Base-by-base conservation (phyloP, 1,284 basidiomycete genomes). In the Omphalotus olearius region DNA sequence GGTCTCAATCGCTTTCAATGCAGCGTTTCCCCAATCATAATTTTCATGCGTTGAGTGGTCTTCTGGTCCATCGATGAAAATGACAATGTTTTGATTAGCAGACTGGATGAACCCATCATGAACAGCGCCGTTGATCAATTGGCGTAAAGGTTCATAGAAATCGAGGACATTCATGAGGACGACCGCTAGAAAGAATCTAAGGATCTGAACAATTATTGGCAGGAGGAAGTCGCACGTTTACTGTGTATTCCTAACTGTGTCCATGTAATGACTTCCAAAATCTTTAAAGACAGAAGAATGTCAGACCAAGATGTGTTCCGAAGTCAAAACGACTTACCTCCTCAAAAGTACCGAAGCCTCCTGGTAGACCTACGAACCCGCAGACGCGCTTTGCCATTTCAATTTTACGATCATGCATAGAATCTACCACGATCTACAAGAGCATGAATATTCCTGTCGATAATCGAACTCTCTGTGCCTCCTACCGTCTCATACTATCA, bases 341-440 rank as follows among this genome's bases (percentile, higher is more conserved):
- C 66, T 97, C 94, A 59, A 91, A 92, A 0, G 93, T 96, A 14
- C 93, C 93, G 62, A 83, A 95, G 0, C 94, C 94, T 33, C 94
- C 94, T 4, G 94, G 93, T 10, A 97, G 74, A 14, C 85, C 89
- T 45, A 97, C 73, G 62, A 98, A 98, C 0, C 84, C 93, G 26
- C 80, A 76, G 0, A 80, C 80, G 17, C 88, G 74, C 56, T 77
- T 78, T 0, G 93, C 91, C 93, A 97, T 96, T 62, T 86, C 82
- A 11, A 87, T 75, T 66, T 97, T 97, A 18, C 94, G 82, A 61
- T 93, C 88, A 63, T 97, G 94, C 94, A 98, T 97, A 0, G 87
- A 87, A 48, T 82, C 74, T 2, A 94, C 91, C 1, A 94, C 68
- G 48, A 91, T 72, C 78, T 88, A 57, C 23, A 50, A 33, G 48